These are phyloP conservation scores for Fusarium aywerte DNA, from an alignment of 2,329 filamentous ascomycete genomes.

Conservation along the genomic window DNA sequence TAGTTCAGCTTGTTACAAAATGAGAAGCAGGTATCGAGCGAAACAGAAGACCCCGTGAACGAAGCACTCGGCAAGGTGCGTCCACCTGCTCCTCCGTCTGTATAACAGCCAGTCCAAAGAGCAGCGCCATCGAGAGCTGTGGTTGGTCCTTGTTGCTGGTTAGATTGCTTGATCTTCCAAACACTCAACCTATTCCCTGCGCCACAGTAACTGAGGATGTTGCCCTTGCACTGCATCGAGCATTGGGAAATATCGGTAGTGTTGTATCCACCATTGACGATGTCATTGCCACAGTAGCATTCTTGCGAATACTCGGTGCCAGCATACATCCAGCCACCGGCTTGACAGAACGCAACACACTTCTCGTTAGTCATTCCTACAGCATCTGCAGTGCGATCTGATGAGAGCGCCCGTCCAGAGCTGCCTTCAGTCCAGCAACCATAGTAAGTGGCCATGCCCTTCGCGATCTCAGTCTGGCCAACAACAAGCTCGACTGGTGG, in stretches of 20 bases:
- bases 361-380: slow-evolving; percentile 45
- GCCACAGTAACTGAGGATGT: slow-evolving; percentile 41
- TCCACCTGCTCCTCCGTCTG: slow-evolving; percentile 38
- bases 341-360: slow-evolving; percentile 47
- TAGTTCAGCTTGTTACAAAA: slow-evolving; percentile 41
- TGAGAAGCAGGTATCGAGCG: slow-evolving; percentile 34
- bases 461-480: slow-evolving; percentile 32
- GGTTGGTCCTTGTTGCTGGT: slow-evolving; percentile 25
- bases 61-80: slow-evolving; percentile 32
- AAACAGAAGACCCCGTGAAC: slow-evolving; percentile 35
- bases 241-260: slow-evolving; percentile 38
- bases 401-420: slow-evolving; percentile 31
- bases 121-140: slow-evolving; percentile 31
- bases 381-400: slow-evolving; percentile 18
- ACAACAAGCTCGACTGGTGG: slow-evolving; percentile 29
- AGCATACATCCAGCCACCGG: slow-evolving; percentile 48
- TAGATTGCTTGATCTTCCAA: slow-evolving; percentile 33
- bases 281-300: slow-evolving; percentile 49
- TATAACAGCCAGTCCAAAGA: slow-evolving; percentile 36
- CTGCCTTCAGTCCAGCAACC: slow-evolving; percentile 35
- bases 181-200: slow-evolving; percentile 40
- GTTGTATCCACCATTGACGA: slow-evolving; percentile 27
- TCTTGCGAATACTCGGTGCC: slow-evolving; percentile 51
- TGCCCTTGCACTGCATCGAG: slow-evolving; percentile 44
- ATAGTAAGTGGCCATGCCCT: slow-evolving; percentile 31